Percentiles rank a stretch among this genome's conserved stretches.
Evolutionary conservation across 768 basidiomycete genomes (phyloP).

Genomic region (Gyrodon lividus): DNA sequence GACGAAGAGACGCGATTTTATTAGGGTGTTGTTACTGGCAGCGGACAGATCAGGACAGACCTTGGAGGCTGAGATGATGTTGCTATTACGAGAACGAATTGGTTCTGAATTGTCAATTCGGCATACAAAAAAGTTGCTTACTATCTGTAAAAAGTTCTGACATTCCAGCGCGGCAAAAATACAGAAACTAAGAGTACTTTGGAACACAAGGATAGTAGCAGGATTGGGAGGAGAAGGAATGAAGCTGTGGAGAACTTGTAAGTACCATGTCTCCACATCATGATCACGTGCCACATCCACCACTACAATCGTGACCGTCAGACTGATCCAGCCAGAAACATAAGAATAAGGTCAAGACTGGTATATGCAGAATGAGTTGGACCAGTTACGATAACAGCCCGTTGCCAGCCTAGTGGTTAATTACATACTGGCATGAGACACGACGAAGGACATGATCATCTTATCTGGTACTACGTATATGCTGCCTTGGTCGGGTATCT

Average conservation of each 20-base stretch:
- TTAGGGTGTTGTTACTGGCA: background rate
- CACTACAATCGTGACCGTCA: no score
- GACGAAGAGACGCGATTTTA: background rate
- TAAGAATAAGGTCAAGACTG: background rate
- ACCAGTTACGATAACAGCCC: no score
- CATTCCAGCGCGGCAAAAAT: conserved; percentile 6
- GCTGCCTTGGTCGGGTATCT: conserved; percentile 25
- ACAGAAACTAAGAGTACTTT: background rate
- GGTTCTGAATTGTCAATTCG: background rate
- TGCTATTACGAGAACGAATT: conserved; percentile 4
- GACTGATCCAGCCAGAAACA: no score
- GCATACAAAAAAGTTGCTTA: conserved; percentile 7
- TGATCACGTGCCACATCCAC: background rate
- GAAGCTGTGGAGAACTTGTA: background rate
- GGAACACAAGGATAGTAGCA: background rate
- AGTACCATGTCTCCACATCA: no score
- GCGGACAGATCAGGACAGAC: background rate
- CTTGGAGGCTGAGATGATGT: conserved; percentile 1
- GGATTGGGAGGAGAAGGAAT: conserved; percentile 1
- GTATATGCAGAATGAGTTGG: background rate
- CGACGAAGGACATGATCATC: no score
- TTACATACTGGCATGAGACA: no score
- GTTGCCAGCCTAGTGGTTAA: no score
- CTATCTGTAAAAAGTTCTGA: conserved; percentile 13
- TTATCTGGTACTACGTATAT: background rate